Conservation (phyloP, 2,329 filamentous ascomycete species). For the Scedosporium dehoogii region DNA sequence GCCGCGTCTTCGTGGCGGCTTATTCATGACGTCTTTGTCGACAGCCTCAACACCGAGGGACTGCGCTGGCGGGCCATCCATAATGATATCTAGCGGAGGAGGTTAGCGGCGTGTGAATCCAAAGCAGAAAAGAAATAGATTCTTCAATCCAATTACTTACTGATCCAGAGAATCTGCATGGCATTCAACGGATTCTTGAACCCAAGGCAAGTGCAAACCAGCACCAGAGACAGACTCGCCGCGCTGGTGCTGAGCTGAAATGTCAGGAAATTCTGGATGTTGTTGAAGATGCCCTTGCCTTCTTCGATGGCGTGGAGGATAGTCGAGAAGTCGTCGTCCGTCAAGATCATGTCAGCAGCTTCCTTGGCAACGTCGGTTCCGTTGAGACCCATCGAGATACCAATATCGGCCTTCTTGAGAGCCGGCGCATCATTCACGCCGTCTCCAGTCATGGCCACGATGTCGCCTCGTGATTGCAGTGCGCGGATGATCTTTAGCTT, state of each 20-base stretch:
- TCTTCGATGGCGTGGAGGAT: conserved; percentile 95
- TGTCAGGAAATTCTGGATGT: conserved; percentile 98
- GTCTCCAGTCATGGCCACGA: conserved; percentile 98
- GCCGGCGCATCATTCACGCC: conserved; percentile 97
- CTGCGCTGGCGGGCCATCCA: conserved; percentile 96
- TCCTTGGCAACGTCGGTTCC: conserved; percentile 97
- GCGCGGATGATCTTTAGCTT: conserved; percentile 95
- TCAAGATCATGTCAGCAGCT: conserved; percentile 86
- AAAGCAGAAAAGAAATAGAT: too few species aligned
- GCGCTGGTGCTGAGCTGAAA: conserved; percentile 98
- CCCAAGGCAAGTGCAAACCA: conserved; percentile 84
- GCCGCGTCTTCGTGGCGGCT: conserved; percentile 72
- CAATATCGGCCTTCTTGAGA: conserved; percentile 94
- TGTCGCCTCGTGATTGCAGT: conserved; percentile 84
- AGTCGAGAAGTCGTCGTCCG: conserved; percentile 80
- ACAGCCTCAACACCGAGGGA: conserved; percentile 93
- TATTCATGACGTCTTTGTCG: conserved; percentile 86
- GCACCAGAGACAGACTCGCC: conserved; percentile 80
- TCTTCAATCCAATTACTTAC: conserved; percentile 43
- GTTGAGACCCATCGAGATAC: conserved; percentile 90
- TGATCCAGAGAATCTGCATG: conserved; percentile 99
- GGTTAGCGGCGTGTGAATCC: conserved; percentile 4
- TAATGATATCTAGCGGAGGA: conserved; percentile 71
- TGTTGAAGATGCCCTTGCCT: conserved; percentile 98
- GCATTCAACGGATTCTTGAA: conserved; percentile 95